Evolutionary conservation across 2,329 filamentous ascomycete genomes (phyloP).

Genomic region (Ascocoryne sarcoides): DNA sequence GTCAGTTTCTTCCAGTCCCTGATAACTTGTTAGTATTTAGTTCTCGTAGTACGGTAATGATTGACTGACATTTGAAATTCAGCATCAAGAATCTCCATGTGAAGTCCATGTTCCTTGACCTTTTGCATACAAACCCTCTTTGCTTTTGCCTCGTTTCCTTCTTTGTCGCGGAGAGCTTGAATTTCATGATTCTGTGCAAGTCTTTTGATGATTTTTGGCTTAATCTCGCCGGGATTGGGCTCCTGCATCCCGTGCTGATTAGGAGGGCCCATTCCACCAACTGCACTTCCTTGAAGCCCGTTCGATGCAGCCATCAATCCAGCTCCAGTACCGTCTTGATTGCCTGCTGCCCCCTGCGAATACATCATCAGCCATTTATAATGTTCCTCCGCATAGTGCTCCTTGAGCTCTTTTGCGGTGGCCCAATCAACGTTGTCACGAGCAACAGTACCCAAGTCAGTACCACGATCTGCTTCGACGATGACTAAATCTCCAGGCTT

Average conservation of each 20-base stretch:
- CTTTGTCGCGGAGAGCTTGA: slow-evolving; percentile 81
- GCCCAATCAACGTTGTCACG: slow-evolving; percentile 83
- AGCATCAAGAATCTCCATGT: slow-evolving; percentile 98
- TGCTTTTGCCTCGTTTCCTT: slow-evolving; percentile 94
- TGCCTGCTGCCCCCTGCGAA: slow-evolving; percentile 64
- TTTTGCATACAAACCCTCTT: slow-evolving; percentile 96
- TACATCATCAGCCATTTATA: slow-evolving; percentile 99
- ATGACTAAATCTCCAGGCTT: slow-evolving; percentile 92
- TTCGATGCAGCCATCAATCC: slow-evolving; percentile 56
- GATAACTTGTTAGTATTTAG: slow-evolving; percentile 7
- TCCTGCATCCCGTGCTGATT: slow-evolving; percentile 67
- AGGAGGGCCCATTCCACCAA: slow-evolving; percentile 70
- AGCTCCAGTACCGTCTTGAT: slow-evolving; percentile 50
- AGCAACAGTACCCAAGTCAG: slow-evolving; percentile 87
- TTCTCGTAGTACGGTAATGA: slow-evolving; percentile 16
- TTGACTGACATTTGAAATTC: slow-evolving; percentile 90
- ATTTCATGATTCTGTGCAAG: slow-evolving; percentile 89
- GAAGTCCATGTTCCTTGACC: slow-evolving; percentile 84
- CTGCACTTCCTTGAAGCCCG: slow-evolving; percentile 58
- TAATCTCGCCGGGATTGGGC: slow-evolving; percentile 64
- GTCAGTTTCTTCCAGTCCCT: slow-evolving; percentile 99
- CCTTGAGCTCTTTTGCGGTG: slow-evolving; percentile 79
- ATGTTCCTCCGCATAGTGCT: slow-evolving; percentile 88
- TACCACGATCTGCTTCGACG: slow-evolving; percentile 92
- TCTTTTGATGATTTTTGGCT: slow-evolving; percentile 94